Percentiles rank a stretch among this genome's conserved stretches.
Conservation (phyloP, 345 rosid genomes). For the Triadica sebifera region DNA sequence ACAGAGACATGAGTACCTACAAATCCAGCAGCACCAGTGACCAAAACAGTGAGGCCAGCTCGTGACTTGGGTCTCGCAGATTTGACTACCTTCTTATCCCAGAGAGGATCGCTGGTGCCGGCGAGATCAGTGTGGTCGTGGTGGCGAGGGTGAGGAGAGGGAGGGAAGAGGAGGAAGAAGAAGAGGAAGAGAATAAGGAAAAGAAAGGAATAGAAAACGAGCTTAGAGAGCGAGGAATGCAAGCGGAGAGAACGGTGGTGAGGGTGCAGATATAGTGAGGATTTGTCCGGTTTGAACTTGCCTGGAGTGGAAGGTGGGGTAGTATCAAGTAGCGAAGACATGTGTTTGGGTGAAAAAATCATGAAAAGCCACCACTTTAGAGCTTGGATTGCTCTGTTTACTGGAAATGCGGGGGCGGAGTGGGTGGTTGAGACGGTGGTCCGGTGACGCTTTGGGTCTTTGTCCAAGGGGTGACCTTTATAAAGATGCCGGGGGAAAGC, state of each 20-base stretch:
- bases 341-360: slow-evolving; percentile 18
- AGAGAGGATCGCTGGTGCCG: slow-evolving; percentile 38
- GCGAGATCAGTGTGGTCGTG: slow-evolving; percentile 26
- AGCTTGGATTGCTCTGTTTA: neutral
- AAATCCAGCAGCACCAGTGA: slow-evolving; percentile 84
- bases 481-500: neutral
- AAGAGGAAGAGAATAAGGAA: slow-evolving; percentile 48
- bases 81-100: slow-evolving; percentile 51
- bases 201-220: slow-evolving; percentile 46
- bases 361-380: neutral
- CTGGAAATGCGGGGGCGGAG: neutral
- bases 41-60: slow-evolving; percentile 50
- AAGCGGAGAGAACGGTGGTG: slow-evolving; percentile 36
- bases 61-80: slow-evolving; percentile 44
- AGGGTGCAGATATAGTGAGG: slow-evolving; percentile 27
- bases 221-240: slow-evolving; percentile 45
- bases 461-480: neutral
- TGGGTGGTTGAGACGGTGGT: neutral
- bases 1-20: slow-evolving; percentile 64
- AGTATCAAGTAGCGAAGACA: slow-evolving; percentile 61
- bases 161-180: slow-evolving; percentile 27
- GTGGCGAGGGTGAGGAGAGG: slow-evolving; percentile 33
- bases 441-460: neutral
- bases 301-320: slow-evolving; percentile 61
- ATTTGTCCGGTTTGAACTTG: slow-evolving; percentile 61